phyloP scores from a whole-genome alignment of 495 filamentous ascomycete genomes.

The Aspergillus taichungensis region DNA sequence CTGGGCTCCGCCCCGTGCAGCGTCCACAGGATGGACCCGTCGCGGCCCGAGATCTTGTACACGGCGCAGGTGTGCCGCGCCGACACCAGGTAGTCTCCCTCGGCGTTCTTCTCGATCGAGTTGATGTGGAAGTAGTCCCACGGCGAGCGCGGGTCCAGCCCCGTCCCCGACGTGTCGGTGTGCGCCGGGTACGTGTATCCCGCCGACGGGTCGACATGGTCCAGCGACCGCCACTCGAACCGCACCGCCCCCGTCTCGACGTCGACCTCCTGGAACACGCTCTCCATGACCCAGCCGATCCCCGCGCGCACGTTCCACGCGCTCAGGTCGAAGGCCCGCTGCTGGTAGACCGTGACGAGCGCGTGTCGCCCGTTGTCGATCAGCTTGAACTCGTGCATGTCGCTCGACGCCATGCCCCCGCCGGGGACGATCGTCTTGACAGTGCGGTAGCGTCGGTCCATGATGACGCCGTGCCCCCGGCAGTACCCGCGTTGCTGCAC shows the following conservation, averaged over 20 bases:
- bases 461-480: conserved; percentile 44
- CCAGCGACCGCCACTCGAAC: conserved; percentile 46
- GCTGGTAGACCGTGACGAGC: conserved; percentile 48
- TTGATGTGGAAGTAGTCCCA: conserved; percentile 64
- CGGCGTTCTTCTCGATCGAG: conserved; percentile 48
- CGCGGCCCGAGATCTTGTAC: conserved; percentile 50
- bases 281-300: conserved; percentile 43
- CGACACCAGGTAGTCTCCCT: conserved; percentile 52
- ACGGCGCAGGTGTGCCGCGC: conserved; percentile 49
- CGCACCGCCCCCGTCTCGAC: conserved; percentile 39
- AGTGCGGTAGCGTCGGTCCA: conserved; percentile 42
- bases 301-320: conserved; percentile 40
- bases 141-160: conserved; percentile 34
- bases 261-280: conserved; percentile 44
- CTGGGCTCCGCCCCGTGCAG: conserved; percentile 43
- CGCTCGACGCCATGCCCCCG: conserved; percentile 39
- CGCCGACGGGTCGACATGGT: conserved; percentile 40
- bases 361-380: conserved; percentile 42
- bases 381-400: conserved; percentile 44
- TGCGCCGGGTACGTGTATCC: conserved; percentile 36
- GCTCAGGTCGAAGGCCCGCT: conserved; percentile 44
- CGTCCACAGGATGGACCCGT: conserved; percentile 50
- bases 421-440: conserved; percentile 36
- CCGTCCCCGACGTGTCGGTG: conserved; percentile 40
- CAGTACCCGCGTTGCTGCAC: conserved; percentile 46